Base-by-base conservation (phyloP, 1,139 yeast species). In the Sugiyamaella castrensis region DNA sequence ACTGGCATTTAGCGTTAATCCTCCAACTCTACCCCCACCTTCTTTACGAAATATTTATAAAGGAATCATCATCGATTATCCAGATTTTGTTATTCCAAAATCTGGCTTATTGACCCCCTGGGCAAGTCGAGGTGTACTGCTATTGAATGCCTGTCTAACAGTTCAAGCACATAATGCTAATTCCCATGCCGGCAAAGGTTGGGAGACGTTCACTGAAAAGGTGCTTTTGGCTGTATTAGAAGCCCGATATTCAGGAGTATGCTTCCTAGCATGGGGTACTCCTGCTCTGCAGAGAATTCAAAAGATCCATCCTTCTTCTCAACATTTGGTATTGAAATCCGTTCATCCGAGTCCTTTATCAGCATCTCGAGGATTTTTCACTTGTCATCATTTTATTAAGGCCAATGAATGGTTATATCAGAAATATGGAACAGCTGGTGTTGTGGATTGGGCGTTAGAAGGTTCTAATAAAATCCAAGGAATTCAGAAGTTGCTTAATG, bases 311-410 rank as follows among this genome's bases (percentile, higher is more conserved):
- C 75, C 70, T 28, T 71, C 67, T 15, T 58, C 62, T 8, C 63
- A 67, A 19, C 72, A 77, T 49, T 56, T 62, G 24, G 80, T 87
- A 0, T 69, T 92, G 40, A 76, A 76, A 54, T 76, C 91, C 0
- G 98, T 88, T 1, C 99, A 94, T 68, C 99, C 99, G 0, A 86
- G 95, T 36, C 98, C 99, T 1, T 71, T 92, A 48, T 85, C 95
- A 56, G 98, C 98, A 0, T 74, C 81, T 28, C 73, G 95, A 47
- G 95, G 95, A 0, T 89, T 86, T 63, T 88, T 88, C 60, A 79
- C 80, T 5, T 82, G 85, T 65, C 69, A 72, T 30, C 95, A 87
- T 58, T 89, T 88, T 65, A 71, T 67, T 45, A 74, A 75, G 60
- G 83, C 92, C 43, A 89, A 89, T 62, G 79, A 78, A 10, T 89